A percentile compares a stretch with the other conserved stretches of the same genome.
phyloP scores from a whole-genome alignment of 2,329 filamentous ascomycete species.

The Geosmithia flava region DNA sequence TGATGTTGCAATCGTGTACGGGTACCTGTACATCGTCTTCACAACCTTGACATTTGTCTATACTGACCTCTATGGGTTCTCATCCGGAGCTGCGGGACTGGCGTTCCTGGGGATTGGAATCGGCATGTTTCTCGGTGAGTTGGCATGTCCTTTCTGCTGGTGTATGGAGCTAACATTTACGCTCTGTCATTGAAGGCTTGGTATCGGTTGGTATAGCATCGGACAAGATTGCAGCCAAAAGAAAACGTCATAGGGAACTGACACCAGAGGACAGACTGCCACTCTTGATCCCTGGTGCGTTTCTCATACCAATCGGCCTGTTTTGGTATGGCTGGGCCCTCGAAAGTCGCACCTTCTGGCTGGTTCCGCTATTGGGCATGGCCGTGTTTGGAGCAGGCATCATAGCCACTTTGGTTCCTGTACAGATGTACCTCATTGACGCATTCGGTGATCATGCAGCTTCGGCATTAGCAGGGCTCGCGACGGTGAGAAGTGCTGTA shows the following conservation, averaged over 20 bases:
- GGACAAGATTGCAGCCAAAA: too few species aligned
- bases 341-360: slow-evolving; percentile 33
- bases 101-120: slow-evolving; percentile 9
- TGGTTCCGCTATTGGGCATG: slow-evolving; percentile 32
- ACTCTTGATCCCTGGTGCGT: slow-evolving; percentile 29
- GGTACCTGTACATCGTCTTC: slow-evolving; percentile 41
- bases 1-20: slow-evolving; percentile 39
- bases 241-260: too few species aligned
- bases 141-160: too few species aligned
- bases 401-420: slow-evolving; percentile 15
- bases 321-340: slow-evolving; percentile 43
- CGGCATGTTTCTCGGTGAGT: slow-evolving; percentile 11
- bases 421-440: slow-evolving; percentile 48
- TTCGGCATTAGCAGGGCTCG: slow-evolving; percentile 41
- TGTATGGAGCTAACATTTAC: too few species aligned
- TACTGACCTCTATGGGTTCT: slow-evolving; percentile 24
- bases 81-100: slow-evolving; percentile 4
- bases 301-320: slow-evolving; percentile 37
- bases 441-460: slow-evolving; percentile 25
- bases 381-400: slow-evolving; percentile 22
- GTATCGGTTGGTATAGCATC: slow-evolving; percentile 8
- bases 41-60: slow-evolving; percentile 42
- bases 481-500: slow-evolving; percentile 39
- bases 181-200: slow-evolving; percentile 15
- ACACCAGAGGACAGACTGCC: slow-evolving; percentile 19